Conservation (phyloP, 2,329 filamentous ascomycete genomes). For the Dactylonectria estremocensis region DNA sequence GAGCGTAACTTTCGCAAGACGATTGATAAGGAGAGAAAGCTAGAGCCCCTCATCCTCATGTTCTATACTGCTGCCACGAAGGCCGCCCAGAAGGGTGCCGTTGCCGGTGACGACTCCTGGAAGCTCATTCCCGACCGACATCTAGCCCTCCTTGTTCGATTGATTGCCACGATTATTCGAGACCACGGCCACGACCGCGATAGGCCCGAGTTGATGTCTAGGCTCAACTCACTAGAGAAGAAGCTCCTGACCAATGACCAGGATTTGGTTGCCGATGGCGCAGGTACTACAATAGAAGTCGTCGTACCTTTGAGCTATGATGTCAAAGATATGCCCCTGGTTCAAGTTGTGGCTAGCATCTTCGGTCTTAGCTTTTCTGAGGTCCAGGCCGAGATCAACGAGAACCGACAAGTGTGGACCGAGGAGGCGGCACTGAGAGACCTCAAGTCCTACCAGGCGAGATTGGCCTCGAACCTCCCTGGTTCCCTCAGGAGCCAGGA, state of each 20-base stretch:
- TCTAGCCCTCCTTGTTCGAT: conserved; percentile 91
- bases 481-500: conserved; percentile 86
- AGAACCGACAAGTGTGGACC: conserved; percentile 86
- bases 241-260: conserved; percentile 96
- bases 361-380: conserved; percentile 86
- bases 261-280: conserved; percentile 71
- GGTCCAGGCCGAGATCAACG: conserved; percentile 89
- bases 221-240: conserved; percentile 87
- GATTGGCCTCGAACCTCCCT: conserved; percentile 84
- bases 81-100: conserved; percentile 81
- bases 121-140: conserved; percentile 94
- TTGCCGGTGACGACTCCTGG: conserved; percentile 87
- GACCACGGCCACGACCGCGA: conserved; percentile 90
- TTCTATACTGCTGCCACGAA: conserved; percentile 97
- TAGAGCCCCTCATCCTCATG: conserved; percentile 93
- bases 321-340: conserved; percentile 96
- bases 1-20: conserved; percentile 89
- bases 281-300: conserved; percentile 78
- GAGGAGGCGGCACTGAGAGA: conserved; percentile 92
- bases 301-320: conserved; percentile 89
- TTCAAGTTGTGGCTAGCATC: conserved; percentile 87
- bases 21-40: conserved; percentile 93
- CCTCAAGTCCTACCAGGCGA: conserved; percentile 92
- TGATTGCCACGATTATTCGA: conserved; percentile 84
- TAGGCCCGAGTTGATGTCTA: conserved; percentile 85